Base-by-base conservation (phyloP, 2,329 filamentous ascomycete genomes). In the Botrytis squamosa region DNA sequence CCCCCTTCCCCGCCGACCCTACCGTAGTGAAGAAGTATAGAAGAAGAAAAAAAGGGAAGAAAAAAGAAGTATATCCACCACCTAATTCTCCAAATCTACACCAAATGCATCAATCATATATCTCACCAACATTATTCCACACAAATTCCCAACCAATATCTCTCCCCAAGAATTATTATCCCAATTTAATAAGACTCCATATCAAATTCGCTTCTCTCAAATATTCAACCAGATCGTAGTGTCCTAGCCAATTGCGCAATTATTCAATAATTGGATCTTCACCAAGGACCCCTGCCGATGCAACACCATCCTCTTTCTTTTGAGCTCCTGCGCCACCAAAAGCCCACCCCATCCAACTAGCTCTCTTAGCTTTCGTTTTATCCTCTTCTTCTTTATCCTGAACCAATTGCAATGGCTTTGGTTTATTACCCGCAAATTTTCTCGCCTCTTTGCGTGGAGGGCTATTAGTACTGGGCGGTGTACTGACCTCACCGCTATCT, bases 341-440 rank as follows among this genome's bases (percentile, higher is more conserved):
- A 9, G 85, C 84, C 88, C 89, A 91, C 20, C 88, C 88, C 74
- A 91, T 87, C 90, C 90, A 92, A 81, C 89, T 91, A 33, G 85
- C 84, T 66, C 90, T 84, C 84, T 91, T 91, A 79, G 87, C 87
- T 46, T 80, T 82, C 70, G 85, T 82, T 33, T 82, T 81, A 78
- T 86, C 85, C 75, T 85, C 83, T 64, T 80, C 79, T 72, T 84
- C 84, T 70, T 83, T 84, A 84, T 97, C 93, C 83, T 96, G 93
- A 65, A 98, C 94, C 44, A 99, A 86, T 25, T 95, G 88, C 77
- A 99, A 85, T 10, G 95, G 95, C 52, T 95, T 88, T 74, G 97
- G 90, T 83, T 96, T 96, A 80, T 91, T 91, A 63, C 89, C 89
- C 6, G 88, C 88, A 73, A 88, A 89, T 2, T 87, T 89, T 55